phyloP scores from a whole-genome alignment of 2,329 filamentous ascomycete species.

The Magnaporthiopsis incrustans region DNA sequence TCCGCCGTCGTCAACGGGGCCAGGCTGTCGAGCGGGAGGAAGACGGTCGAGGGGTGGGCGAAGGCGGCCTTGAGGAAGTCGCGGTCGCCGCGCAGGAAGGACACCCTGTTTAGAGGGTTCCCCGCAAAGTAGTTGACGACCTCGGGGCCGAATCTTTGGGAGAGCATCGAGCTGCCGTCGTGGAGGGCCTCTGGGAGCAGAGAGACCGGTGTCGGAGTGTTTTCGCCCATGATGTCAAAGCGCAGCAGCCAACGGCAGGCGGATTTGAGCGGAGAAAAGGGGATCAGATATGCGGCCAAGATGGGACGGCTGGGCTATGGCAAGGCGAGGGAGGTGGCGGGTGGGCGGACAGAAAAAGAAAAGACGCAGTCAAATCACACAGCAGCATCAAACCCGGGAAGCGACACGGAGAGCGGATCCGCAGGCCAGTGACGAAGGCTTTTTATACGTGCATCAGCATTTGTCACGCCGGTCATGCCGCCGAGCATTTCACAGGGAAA shows the following conservation, averaged over 20 bases:
- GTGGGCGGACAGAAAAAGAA: too few relatives aligned
- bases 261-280: too few relatives aligned
- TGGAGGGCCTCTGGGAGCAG: conserved; percentile 35
- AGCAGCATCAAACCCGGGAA: neutral
- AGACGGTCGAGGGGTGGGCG: conserved; percentile 55
- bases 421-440: neutral
- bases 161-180: conserved; percentile 59
- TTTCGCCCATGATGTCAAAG: conserved; percentile 1
- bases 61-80: conserved; percentile 63
- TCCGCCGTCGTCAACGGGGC: conserved; percentile 52
- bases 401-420: neutral
- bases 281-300: neutral
- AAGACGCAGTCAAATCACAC: neutral
- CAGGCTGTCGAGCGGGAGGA: conserved; percentile 73
- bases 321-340: too few relatives aligned
- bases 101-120: conserved; percentile 64
- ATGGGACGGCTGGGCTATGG: neutral
- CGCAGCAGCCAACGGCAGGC: neutral
- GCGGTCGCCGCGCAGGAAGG: conserved; percentile 65
- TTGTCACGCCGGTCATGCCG: neutral
- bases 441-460: neutral
- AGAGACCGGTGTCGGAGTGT: conserved; percentile 4
- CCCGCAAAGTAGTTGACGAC: conserved; percentile 79
- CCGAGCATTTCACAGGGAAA: neutral
- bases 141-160: conserved; percentile 70